These are phyloP conservation scores for Peziza echinospora DNA, from an alignment of 495 filamentous ascomycete species.

Conservation along the genomic window DNA sequence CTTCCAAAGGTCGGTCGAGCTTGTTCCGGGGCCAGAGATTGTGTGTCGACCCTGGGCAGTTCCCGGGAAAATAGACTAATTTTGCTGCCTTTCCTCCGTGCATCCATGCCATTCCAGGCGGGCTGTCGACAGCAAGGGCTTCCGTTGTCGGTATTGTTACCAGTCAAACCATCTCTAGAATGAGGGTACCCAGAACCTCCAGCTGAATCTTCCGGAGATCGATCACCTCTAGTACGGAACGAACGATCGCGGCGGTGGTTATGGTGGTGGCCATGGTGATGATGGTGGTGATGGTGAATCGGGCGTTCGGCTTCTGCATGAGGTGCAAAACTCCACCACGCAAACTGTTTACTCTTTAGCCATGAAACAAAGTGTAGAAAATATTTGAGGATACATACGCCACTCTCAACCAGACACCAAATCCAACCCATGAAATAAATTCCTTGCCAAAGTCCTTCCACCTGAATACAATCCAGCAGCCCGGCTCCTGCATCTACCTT, in stretches of 20 bases:
- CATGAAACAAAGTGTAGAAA: no score
- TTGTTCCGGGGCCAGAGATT: background rate
- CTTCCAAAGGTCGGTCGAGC: background rate
- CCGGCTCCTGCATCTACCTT: background rate
- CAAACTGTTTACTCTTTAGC: no score
- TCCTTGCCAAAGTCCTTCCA: slow-evolving; percentile 11
- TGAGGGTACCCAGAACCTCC: no score
- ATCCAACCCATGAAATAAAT: slow-evolving; percentile 18
- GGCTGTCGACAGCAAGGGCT: no score
- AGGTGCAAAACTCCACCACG: slow-evolving; percentile 16
- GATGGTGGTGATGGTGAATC: slow-evolving; percentile 1
- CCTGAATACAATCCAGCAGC: background rate
- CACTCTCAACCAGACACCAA: slow-evolving; percentile 17
- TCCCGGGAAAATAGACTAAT: background rate
- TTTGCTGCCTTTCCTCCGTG: background rate
- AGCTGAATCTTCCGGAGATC: no score
- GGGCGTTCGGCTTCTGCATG: background rate
- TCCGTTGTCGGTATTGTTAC: no score
- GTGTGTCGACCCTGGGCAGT: background rate
- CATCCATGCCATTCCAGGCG: background rate
- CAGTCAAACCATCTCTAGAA: no score
- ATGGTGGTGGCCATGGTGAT: background rate
- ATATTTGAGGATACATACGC: slow-evolving; percentile 13
- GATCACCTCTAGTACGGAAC: no score
- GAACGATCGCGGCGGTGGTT: background rate